A percentile compares a stretch with the other conserved stretches of the same genome.
Conservation (phyloP, 345 rosid genomes). For the Citrus trifoliata region DNA sequence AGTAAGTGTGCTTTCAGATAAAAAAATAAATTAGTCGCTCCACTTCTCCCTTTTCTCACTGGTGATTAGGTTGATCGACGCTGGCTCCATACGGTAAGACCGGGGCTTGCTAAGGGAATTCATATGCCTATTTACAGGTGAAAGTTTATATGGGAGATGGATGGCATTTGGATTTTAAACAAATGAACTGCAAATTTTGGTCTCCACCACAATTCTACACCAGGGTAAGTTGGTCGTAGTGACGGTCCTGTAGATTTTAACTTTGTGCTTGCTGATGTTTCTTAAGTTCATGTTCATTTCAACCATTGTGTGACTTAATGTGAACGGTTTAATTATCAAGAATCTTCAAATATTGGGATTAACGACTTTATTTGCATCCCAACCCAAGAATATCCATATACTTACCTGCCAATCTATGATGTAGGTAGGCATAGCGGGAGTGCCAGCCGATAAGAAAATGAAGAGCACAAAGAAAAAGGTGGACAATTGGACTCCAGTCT, state of each 20-base stretch:
- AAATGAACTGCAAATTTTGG: conserved; percentile 43
- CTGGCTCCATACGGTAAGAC: too few species aligned
- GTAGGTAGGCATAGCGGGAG: conserved; percentile 75
- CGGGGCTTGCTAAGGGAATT: too few species aligned
- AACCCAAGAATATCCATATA: background rate
- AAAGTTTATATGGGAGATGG: conserved; percentile 74
- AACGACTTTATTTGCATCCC: background rate
- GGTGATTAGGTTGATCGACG: too few species aligned
- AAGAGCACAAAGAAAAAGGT: conserved; percentile 56
- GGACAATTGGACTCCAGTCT: conserved; percentile 61
- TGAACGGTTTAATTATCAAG: background rate
- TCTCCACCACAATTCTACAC: conserved; percentile 73
- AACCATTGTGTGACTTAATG: background rate
- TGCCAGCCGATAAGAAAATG: conserved; percentile 51
- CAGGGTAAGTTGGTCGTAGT: conserved; percentile 35
- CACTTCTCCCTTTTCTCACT: background rate
- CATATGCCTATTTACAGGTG: conserved; percentile 27
- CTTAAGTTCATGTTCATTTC: background rate
- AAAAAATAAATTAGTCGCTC: background rate
- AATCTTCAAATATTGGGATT: background rate
- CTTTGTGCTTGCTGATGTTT: background rate
- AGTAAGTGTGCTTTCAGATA: conserved; percentile 26
- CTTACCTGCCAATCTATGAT: background rate
- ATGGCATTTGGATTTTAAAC: conserved; percentile 54
- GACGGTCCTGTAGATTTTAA: background rate